Base-by-base conservation (phyloP, 176 grass and related monocot genomes). In the Tuctoria greenei region DNA sequence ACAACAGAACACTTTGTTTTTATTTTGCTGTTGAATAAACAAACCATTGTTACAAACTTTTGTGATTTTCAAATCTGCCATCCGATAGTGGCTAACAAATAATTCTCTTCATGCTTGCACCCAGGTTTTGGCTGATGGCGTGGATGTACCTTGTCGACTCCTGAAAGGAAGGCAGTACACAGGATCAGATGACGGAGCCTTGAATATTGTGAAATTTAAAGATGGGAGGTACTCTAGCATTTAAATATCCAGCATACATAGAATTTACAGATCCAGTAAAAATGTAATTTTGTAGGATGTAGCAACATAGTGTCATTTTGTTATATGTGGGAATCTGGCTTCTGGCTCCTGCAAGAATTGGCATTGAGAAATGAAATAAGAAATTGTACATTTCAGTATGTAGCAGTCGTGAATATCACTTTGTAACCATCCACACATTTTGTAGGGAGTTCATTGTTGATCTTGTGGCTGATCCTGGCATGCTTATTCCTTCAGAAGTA, bases 371-470 rank as follows among this genome's bases (percentile, higher is more conserved):
- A 54, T 34, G 44, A 75, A 69, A 69, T 26, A 7, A 37, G 16
- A 25, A 87, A 17, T 46, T 24, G 66, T 9, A 42, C 50, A 68
- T 67, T 59, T 83, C 10, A 46, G 11, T 57, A 56, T 47, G 56
- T 80, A 80, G 75, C 63, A 45, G 69, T 75, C 46, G 1, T 26
- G 55, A 21, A 69, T 76, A 59, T 76, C 11, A 47, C 16, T 65
- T 71, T 50, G 49, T 84, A 84, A 80, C 55, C 45, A 79, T 79
- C 28, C 64, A 63, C 17, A 45, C 57, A 74, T 82, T 86, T 84
- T 87, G 76, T 82, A 99, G 96, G 82, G 96, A 99, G 37, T 95
- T 92, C 63, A 99, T 99, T 46, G 91, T 99, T 90, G 96, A 99
- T 88, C 86, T 99, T 20, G 85, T 99, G 77, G 67, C 87, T n/a